These are phyloP conservation scores for Kodamaea leandrae DNA, from an alignment of 805 yeast species.

Conservation along the genomic window DNA sequence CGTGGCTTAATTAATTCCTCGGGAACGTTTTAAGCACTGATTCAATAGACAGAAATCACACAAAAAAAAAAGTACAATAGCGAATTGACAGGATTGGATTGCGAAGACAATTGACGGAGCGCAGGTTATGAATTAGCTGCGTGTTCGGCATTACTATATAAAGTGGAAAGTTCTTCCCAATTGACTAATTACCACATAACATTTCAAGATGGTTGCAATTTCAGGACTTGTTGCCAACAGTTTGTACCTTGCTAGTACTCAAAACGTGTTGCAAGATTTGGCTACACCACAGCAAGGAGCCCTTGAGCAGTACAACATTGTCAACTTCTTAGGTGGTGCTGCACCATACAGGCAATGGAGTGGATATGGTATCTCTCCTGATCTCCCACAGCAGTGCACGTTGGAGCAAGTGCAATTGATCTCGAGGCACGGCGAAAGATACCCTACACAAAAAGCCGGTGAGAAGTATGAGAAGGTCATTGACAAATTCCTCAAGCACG, in stretches of 20 bases:
- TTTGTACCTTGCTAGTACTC: constrained; percentile 23
- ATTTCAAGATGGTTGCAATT: constrained; percentile 30
- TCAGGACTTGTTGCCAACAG: constrained; percentile 30
- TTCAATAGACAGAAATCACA: no score
- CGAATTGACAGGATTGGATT: no score
- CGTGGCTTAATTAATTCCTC: neutral
- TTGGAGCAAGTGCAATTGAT: constrained; percentile 69
- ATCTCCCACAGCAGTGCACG: constrained; percentile 49
- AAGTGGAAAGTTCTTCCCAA: neutral
- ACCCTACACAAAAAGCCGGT: constrained; percentile 43
- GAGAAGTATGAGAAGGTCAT: constrained; percentile 24
- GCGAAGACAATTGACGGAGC: no score
- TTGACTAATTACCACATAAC: no score
- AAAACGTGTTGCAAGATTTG: constrained; percentile 25
- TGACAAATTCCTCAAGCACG: constrained; percentile 18
- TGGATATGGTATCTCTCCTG: constrained; percentile 53
- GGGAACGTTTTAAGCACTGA: no score
- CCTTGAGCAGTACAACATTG: constrained; percentile 44
- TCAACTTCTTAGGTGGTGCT: constrained; percentile 52
- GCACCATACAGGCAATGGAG: constrained; percentile 54
- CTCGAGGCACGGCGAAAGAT: constrained; percentile 83
- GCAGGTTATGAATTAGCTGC: no score
- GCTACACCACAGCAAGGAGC: constrained; percentile 42
- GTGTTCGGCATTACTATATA: no score
- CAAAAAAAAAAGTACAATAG: neutral